Percentiles rank a stretch among this genome's conserved stretches.
These are phyloP conservation scores for Globisporangium orthogonon DNA, from an alignment of 352 stramenopile species.

Conservation along the genomic window DNA sequence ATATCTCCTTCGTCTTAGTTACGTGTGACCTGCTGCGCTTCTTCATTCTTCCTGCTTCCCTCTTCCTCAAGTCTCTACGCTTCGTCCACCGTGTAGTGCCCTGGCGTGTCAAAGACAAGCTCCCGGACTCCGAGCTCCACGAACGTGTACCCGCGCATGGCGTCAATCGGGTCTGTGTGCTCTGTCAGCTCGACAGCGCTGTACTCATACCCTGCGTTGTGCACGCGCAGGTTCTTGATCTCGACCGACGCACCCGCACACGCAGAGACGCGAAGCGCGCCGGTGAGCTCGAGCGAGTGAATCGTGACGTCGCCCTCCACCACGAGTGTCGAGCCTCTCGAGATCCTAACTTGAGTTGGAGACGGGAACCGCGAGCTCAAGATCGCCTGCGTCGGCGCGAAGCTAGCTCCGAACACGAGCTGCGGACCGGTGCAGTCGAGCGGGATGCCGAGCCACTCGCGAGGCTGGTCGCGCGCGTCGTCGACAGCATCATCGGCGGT, in stretches of 20 bases:
- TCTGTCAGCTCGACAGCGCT: conserved; percentile 12
- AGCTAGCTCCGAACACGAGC: conserved; percentile 33
- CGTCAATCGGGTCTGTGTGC: conserved; percentile 25
- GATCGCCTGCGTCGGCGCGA: conserved; percentile 25
- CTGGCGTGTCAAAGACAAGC: conserved; percentile 36
- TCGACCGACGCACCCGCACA: conserved; percentile 37
- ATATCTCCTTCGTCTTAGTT: too few relatives aligned
- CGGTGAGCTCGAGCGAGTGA: conserved; percentile 33
- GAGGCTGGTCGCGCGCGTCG: not conserved
- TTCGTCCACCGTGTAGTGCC: conserved; percentile 40
- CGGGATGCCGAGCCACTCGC: conserved; percentile 45
- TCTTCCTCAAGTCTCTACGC: not conserved
- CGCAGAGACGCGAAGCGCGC: conserved; percentile 37
- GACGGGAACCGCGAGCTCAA: conserved; percentile 27
- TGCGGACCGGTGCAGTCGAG: conserved; percentile 35
- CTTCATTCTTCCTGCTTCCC: not conserved
- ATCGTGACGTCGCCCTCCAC: conserved; percentile 44
- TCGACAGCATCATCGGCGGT: not conserved
- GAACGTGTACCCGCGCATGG: conserved; percentile 54
- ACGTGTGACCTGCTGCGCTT: not conserved
- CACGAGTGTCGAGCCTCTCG: conserved; percentile 46
- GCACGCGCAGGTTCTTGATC: conserved; percentile 29
- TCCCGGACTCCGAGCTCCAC: conserved; percentile 30
- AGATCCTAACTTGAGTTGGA: conserved; percentile 25
- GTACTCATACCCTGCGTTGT: conserved; percentile 49